These are phyloP conservation scores for Aphanocladium album DNA, from an alignment of 2,329 filamentous ascomycete genomes.

Conservation along the genomic window DNA sequence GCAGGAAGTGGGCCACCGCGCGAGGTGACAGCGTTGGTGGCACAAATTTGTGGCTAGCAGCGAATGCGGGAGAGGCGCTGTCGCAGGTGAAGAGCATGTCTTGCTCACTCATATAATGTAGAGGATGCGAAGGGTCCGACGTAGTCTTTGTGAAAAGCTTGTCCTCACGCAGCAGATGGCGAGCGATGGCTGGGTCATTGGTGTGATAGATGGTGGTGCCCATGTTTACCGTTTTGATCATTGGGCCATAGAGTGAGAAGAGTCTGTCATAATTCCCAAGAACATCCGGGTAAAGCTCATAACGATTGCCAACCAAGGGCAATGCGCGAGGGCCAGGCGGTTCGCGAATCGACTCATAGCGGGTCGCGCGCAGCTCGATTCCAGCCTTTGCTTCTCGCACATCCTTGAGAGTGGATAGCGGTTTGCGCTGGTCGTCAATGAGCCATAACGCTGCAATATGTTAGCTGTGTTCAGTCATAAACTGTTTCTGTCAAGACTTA, in stretches of 20 bases:
- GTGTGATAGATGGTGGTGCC: conserved; percentile 40
- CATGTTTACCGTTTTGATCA: conserved; percentile 44
- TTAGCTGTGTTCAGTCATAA: too few relatives aligned
- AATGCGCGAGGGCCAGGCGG: conserved; percentile 40
- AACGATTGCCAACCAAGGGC: conserved; percentile 42
- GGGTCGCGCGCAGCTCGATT: conserved; percentile 35
- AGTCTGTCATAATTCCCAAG: conserved; percentile 46
- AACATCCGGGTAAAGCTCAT: conserved; percentile 46
- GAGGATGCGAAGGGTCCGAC: conserved; percentile 38
- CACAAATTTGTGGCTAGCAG: conserved; percentile 50
- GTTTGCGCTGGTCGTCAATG: background rate
- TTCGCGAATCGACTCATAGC: conserved; percentile 37
- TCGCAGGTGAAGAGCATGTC: conserved; percentile 38
- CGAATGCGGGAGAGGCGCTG: conserved; percentile 40
- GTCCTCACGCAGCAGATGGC: conserved; percentile 36
- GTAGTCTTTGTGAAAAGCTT: conserved; percentile 46
- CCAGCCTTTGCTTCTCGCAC: conserved; percentile 17
- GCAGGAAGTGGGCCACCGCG: conserved; percentile 50
- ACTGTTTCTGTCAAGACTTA: background rate
- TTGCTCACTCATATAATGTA: conserved; percentile 30
- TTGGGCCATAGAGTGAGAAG: conserved; percentile 40
- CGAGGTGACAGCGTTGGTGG: conserved; percentile 49
- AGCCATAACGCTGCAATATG: background rate
- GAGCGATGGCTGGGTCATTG: conserved; percentile 38
- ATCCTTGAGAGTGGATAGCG: background rate